Conservation (phyloP, 208 protist species). For the Trypanosoma melophagium region DNA sequence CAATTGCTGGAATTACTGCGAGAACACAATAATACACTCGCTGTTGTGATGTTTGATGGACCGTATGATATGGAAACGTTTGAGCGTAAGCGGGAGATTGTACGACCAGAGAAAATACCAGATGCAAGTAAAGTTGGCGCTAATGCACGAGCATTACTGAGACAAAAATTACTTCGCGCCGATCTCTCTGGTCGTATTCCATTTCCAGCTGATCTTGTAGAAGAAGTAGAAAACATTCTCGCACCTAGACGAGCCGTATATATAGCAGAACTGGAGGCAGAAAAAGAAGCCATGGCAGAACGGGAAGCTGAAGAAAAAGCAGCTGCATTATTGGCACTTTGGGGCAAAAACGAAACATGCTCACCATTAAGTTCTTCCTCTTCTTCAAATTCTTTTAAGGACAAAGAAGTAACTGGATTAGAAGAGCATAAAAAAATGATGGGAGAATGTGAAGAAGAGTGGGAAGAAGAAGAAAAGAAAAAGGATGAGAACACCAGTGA, state of each 20-base stretch:
- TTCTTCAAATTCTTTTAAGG: neutral
- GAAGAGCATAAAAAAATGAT: neutral
- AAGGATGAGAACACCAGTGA: neutral
- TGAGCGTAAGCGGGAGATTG: constrained; percentile 12
- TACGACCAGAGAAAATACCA: constrained; percentile 11
- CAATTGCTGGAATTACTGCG: constrained; percentile 36
- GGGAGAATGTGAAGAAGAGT: neutral
- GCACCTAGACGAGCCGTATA: constrained; percentile 31
- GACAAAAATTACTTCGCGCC: constrained; percentile 22
- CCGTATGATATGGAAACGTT: constrained; percentile 41
- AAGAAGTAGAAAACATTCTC: constrained; percentile 32
- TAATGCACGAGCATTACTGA: constrained; percentile 29
- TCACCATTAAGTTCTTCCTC: neutral
- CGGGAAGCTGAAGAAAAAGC: neutral
- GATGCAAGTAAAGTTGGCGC: constrained; percentile 10
- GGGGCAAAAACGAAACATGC: constrained; percentile 2
- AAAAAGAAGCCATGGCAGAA: constrained; percentile 2
- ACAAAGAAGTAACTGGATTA: neutral
- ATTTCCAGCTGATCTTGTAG: constrained; percentile 30
- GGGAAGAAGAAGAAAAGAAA: neutral
- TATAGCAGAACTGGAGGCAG: constrained; percentile 26
- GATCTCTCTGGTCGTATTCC: constrained; percentile 41
- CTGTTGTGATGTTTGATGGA: constrained; percentile 39
- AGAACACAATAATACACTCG: constrained; percentile 33
- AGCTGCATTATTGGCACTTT: neutral